Evolutionary conservation across 106 monocot species (phyloP), one percentile per base, ranked within the genome.

Genomic region (Allium fistulosum): DNA sequence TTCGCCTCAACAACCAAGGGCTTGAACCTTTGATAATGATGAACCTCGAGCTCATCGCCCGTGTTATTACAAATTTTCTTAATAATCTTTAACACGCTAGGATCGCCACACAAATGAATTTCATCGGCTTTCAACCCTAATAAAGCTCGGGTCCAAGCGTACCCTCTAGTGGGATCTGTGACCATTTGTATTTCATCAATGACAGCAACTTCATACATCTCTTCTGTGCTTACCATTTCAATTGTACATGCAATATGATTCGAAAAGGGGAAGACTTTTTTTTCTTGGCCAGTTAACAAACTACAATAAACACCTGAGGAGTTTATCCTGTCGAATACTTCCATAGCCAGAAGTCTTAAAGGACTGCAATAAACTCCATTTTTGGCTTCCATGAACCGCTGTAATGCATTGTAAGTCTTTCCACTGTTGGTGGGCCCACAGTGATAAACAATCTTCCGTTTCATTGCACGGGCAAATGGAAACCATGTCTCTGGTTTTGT

Each of bases 341-440:
- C 99, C 90, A 99, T 93, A 37, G 99, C 99, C 14, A 99, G 83
- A 48, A 99, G 86, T 14, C 99, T 70, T 9, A 99, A 78, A 0
- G 99, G 99, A 72, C 90, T 82, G 76, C 99, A 99, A 59, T 99
- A 99, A 8, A 99, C 83, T 1, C 83, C 99, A 6, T 74, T 80
- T 58, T 72, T 69, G 8, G 93, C 90, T 66, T 82, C 85, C 83
- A 85, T 83, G 84, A 90, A 93, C 26, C 85, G 73, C 68, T 81
- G 77, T 9, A 99, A 79, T 5, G 99, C 99, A 49, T 93, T 93
- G 70, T 90, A 87, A 18, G 99, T 99, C 79, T 99, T 99, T 7
- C 99, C 99, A 51, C 93, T 93, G 79, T 99, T 99, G 46, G 99
- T 99, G 8, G 99, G 99, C 12, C 99, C 99, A 51, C 99, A 99